Evolutionary conservation across 2,329 filamentous ascomycete genomes (phyloP), one percentile per base, ranked within the genome.

Genomic region (Ceratocystis colombiana): DNA sequence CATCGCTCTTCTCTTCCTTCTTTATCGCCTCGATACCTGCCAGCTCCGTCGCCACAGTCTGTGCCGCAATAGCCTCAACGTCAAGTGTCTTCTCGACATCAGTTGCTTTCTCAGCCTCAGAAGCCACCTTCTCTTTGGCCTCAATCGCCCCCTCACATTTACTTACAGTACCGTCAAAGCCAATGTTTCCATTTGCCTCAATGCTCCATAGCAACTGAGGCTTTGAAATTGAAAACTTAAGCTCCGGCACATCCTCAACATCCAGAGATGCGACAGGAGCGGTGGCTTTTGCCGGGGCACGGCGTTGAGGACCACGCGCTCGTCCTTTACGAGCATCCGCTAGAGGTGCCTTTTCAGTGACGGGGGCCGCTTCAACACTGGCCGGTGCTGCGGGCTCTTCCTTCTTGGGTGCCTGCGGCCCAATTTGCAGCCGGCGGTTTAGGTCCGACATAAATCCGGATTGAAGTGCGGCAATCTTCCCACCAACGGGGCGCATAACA

Each of bases 361-460:
- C 76, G 41, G 77, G 75, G 61, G 83, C 82, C 66, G 84, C 81
- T 64, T 85, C 80, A 15, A 79, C 77, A 41, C 37, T 41, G 8
- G 77, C 74, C 67, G 84, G 81, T 62, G 85, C 80, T 3, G 66
- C 25, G 50, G 81, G 77, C 70, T 92, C 87, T 72, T 89, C 87
- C 70, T 89, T 88, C 78, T 90, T 92, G 1, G 86, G 83, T 8
- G 81, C 84, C 71, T 89, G 86, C n/a, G 92, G 93, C 0, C 94
- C 94, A 45, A 96, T 77, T 73, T 90, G 87, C 33, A 99, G 79
- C 62, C 91, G 88, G 71, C 90, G 92, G 75, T 97, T 96, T 53
- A 99, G 79, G 72, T 97, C 93, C 57, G 86, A 91, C 82, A 99
- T 85, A 75, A 99, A 97, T 2, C 89, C 90, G 46, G 89, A 89